Base-by-base conservation (phyloP, 768 basidiomycete genomes). In the Hypholoma sublateritium region DNA sequence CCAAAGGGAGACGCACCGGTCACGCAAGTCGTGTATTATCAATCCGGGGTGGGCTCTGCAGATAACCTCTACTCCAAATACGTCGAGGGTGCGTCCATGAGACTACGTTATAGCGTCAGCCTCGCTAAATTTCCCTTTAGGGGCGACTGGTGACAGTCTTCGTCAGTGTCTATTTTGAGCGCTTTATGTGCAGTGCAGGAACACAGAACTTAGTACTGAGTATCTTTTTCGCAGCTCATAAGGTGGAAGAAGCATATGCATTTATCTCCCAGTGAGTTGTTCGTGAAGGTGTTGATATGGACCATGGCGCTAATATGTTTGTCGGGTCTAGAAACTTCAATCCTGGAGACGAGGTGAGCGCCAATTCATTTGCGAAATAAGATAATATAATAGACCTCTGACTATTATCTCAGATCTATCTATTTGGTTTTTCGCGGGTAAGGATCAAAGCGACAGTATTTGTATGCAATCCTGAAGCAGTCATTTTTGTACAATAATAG, bases 161-260 rank as follows among this genome's bases (percentile, higher is more conserved):
- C 85, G 88, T 87, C 66, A 35, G 66, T 53, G 21, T 13, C 14
- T 22, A 21, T 22, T 11, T 55, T 22, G 17, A 13, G 16, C 3
- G 16, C 24, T 16, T 19, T 41, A 19, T 44, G 17, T 17, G 19
- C 5, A 44, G 5, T 12, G 19, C 11, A 11, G 16, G 43, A 11
- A 17, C 17, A 22, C 43, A 19, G 22, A 44, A 13, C 14, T 17
- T 13, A 19, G 9, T 32, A 9, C 14, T 17, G 42, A 19, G 9
- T 32, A 9, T 32, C 61, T 59, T 24, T 59, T 44, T 37, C 28
- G 41, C 51, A 89, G 87, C 72, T 37, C 84, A 86, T 57, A 90
- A 91, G 64, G 86, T 91, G 2, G 85, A 90, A 69, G 87, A 90
- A 60, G 88, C 84, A 35, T 89, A 89, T 70, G 86, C 81, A 16